Percentiles rank a stretch among this genome's conserved stretches.
Evolutionary conservation across 2,329 filamentous ascomycete species (phyloP).

Genomic region (Rhexocercosporidium sp.): DNA sequence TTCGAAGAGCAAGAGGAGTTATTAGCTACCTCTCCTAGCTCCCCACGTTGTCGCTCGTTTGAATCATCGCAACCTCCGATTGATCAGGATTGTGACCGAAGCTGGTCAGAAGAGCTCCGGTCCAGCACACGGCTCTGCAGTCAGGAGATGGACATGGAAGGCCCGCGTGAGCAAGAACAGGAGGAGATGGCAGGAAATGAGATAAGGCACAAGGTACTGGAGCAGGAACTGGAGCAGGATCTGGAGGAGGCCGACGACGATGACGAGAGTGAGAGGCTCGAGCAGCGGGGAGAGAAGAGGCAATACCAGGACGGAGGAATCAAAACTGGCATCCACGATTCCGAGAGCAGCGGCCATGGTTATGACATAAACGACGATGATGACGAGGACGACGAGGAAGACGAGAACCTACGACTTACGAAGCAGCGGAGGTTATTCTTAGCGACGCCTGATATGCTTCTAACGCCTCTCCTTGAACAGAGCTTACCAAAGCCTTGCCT

Average conservation of each 20-base stretch:
- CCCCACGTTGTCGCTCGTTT: constrained; percentile 1
- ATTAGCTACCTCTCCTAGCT: constrained; percentile 10
- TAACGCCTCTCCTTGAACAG: background rate
- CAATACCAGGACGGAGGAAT: constrained; percentile 11
- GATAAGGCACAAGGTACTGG: background rate
- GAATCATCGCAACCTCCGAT: constrained; percentile 15
- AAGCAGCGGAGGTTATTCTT: constrained; percentile 22
- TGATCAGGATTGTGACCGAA: constrained; percentile 15
- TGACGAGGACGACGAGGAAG: constrained; percentile 4
- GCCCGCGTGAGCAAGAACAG: constrained; percentile 10
- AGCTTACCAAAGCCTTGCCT: background rate
- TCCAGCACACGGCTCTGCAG: constrained; percentile 13
- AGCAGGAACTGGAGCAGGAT: background rate
- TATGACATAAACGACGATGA: constrained; percentile 16
- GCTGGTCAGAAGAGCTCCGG: constrained; percentile 18
- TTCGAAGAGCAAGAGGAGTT: constrained; percentile 12
- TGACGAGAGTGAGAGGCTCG: constrained; percentile 4
- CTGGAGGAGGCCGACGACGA: constrained; percentile 10
- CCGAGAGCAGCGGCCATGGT: constrained; percentile 12
- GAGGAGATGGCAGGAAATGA: constrained; percentile 18
- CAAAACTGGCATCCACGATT: constrained; percentile 13
- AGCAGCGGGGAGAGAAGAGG: constrained; percentile 14
- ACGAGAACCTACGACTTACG: constrained; percentile 20
- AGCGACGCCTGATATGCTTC: constrained; percentile 16
- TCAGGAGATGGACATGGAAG: constrained; percentile 18